Evolutionary conservation across 192 early-diverging fungal species (phyloP), one percentile per base, ranked within the genome.

Genomic region (Coemansia sp.): DNA sequence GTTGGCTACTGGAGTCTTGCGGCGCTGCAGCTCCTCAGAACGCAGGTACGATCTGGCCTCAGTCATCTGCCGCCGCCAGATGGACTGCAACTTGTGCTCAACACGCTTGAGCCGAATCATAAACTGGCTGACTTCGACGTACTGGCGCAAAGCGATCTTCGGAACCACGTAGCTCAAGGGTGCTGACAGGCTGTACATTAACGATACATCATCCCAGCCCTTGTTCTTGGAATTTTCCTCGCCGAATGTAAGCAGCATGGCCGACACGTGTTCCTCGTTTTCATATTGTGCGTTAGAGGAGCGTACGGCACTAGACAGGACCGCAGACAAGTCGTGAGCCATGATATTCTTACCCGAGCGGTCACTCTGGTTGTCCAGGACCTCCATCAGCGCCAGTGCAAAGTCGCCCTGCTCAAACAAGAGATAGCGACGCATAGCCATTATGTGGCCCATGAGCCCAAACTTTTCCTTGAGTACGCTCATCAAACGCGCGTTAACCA

Each of bases 321-420:
- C 89, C 3, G 94, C 94, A 8, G 94, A 95, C 57, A 98, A 76
- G 69, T 96, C 93, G 76, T 98, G 97, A 1, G 93, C 91, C 82
- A 93, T 94, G 57, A 97, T 82, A 8, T 87, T 88, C 44, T 76
- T 85, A 7, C 90, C 91, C 1, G 93, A 87, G 71, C 93, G 94
- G 18, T 85, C 87, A 11, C 91, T 85, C 34, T 85, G 78, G 42
- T 70, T 66, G 44, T 92, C 91, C 55, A 98, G 73, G 29, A 88
- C 88, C 67, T 93, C 92, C 88, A 97, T 90, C 47, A 99, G 77
- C 62, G 91, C 87, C 71, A 95, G 93, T 59, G 94, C 91, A 88
- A 98, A 97, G 70, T 99, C 96, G 29, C 96, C 97, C 73, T 97
- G 93, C 64, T 92, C 95, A 15, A 99, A 84, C 47, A 99, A 75